These are phyloP conservation scores for Fomes fomentarius DNA, from an alignment of 1,284 basidiomycete species.

Conservation along the genomic window DNA sequence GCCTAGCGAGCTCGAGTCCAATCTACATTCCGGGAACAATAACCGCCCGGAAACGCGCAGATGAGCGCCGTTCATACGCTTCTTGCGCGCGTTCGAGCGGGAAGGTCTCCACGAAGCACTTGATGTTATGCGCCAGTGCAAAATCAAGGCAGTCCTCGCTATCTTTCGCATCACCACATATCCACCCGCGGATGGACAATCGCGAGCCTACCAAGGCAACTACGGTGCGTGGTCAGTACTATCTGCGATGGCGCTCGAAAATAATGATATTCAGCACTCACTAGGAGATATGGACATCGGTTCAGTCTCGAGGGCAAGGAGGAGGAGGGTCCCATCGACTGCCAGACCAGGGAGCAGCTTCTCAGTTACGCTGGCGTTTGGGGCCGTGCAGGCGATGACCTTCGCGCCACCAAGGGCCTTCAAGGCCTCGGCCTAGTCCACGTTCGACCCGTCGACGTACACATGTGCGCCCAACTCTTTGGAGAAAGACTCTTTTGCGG, in stretches of 20 bases:
- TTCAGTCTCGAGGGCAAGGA: conserved; percentile 19
- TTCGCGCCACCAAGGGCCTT: conserved; percentile 34
- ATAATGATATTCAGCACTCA: not conserved
- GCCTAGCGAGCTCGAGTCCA: too few relatives aligned
- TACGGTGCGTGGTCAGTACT: conserved; percentile 1
- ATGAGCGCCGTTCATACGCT: conserved; percentile 26
- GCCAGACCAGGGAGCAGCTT: conserved; percentile 27
- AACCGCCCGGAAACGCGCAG: conserved; percentile 32
- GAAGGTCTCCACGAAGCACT: conserved; percentile 28
- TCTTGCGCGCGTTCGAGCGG: conserved; percentile 31
- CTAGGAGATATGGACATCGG: conserved; percentile 13
- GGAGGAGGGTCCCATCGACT: conserved; percentile 26
- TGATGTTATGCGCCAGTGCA: conserved; percentile 25
- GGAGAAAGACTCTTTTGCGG: conserved; percentile 32
- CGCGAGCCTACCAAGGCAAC: conserved; percentile 17
- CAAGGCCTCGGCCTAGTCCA: conserved; percentile 28
- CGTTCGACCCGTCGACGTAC: conserved; percentile 32
- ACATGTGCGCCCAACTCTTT: conserved; percentile 32
- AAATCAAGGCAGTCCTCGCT: conserved; percentile 28
- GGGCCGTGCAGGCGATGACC: conserved; percentile 33
- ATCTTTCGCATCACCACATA: conserved; percentile 26
- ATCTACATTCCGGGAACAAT: conserved; percentile 26
- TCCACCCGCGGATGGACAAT: conserved; percentile 27
- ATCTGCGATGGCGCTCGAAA: not conserved
- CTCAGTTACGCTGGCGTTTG: conserved; percentile 21